Evolutionary conservation across 2,329 filamentous ascomycete genomes (phyloP), one percentile per base, ranked within the genome.

Genomic region (Aureobasidium subglaciale): DNA sequence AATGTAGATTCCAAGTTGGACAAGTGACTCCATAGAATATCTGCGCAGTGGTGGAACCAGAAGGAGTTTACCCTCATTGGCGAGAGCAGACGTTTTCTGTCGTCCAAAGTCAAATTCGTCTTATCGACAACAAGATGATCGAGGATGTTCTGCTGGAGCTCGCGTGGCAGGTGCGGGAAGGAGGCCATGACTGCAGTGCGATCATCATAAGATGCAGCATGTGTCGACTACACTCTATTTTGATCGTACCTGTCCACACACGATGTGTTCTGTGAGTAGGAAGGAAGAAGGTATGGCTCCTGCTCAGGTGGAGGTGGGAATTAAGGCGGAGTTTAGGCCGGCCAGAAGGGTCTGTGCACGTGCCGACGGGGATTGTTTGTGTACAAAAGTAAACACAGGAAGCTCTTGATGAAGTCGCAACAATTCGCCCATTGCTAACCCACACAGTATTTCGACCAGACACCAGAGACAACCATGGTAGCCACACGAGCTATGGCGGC

Each of bases 401-500:
- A 29, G 8, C 16, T 11, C 18, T 37, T 25, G 20, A 27, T 20
- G 9, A 25, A 30, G 18, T 8, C n/a, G 8, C 24, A n/a, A 0
- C 27, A 41, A 32, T 18, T 24, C 37, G 22, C 13, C 25, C 37
- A 32, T 41, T 34, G 42, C 49, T 53, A 42, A 53, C 37, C 22
- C 22, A 49, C 20, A 43, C 29, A 55, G 30, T 30, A 45, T 20
- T 16, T n/a, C 20, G 3, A 20, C 18, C 27, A 18, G 7, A 56
- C 48, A 55, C 27, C 29, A 48, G 18, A 24, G 13, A 41, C 45
- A n/a, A 61, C 22, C 22, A 70, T 71, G 68, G 68, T 70, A 35
- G 66, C 68, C 16, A 71, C 68, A 55, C 59, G 68, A 57, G 62
- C 68, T 20, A 67, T 64, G 38, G 63, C 66, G 57, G 60, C 65